Evolutionary conservation across 1,139 yeast species (phyloP).

Genomic region (Blastobotrys petasosporus): DNA sequence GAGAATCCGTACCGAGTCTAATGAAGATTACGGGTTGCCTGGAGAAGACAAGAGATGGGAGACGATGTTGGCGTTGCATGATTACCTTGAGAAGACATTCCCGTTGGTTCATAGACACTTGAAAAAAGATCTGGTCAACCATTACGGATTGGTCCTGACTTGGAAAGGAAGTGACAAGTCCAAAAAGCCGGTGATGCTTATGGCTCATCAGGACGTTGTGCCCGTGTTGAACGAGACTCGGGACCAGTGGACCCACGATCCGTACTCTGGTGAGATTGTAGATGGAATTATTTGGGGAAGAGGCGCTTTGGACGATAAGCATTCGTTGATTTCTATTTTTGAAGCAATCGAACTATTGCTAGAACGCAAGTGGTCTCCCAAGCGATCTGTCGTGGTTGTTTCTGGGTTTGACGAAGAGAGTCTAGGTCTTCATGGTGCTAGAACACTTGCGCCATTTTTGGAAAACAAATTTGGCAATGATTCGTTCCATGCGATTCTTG

Average conservation of each 20-base stretch:
- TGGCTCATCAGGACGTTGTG: constrained; percentile 81
- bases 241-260: constrained; percentile 60
- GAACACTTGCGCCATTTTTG: constrained; percentile 39
- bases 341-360: constrained; percentile 53
- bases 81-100: constrained; percentile 51
- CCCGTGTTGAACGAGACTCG: constrained; percentile 62
- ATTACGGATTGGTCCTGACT: constrained; percentile 59
- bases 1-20: constrained; percentile 54
- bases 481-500: constrained; percentile 52
- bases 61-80: constrained; percentile 47
- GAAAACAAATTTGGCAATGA: constrained; percentile 50
- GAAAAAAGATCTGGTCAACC: constrained; percentile 53
- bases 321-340: constrained; percentile 48
- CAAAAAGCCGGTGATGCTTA: constrained; percentile 59
- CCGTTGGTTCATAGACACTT: constrained; percentile 47
- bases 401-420: constrained; percentile 72
- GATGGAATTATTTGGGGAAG: constrained; percentile 55
- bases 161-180: constrained; percentile 48
- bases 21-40: constrained; percentile 46
- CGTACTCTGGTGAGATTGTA: constrained; percentile 65
- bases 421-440: constrained; percentile 52
- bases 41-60: constrained; percentile 36
- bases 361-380: constrained; percentile 44
- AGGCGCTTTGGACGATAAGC: constrained; percentile 62
- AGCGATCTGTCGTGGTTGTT: constrained; percentile 51